Evolutionary conservation across 1,284 basidiomycete genomes (phyloP).

Genomic region (Boletellus deceptivus): DNA sequence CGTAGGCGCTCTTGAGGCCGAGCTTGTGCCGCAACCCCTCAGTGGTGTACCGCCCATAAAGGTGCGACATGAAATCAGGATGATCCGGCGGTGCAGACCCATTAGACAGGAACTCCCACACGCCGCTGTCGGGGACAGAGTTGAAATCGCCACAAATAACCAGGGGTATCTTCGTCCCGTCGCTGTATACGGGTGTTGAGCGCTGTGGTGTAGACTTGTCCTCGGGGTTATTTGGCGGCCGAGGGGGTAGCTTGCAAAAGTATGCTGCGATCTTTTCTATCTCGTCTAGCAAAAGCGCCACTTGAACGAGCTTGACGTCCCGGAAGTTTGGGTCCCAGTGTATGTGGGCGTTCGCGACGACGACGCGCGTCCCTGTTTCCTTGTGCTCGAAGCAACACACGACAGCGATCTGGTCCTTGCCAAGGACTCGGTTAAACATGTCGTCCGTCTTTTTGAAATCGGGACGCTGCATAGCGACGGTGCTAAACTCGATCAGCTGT

Average conservation of each 20-base stretch:
- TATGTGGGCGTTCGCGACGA: slow-evolving; percentile 91
- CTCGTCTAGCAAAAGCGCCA: slow-evolving; percentile 90
- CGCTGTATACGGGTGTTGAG: slow-evolving; percentile 68
- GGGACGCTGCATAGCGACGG: slow-evolving; percentile 87
- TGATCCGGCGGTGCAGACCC: slow-evolving; percentile 77
- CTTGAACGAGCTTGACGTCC: slow-evolving; percentile 98
- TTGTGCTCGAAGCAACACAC: slow-evolving; percentile 87
- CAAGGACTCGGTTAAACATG: slow-evolving; percentile 98
- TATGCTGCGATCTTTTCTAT: slow-evolving; percentile 84
- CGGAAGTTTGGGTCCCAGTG: slow-evolving; percentile 92
- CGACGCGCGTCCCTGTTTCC: slow-evolving; percentile 81
- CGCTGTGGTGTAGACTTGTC: slow-evolving; percentile 39
- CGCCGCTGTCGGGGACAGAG: slow-evolving; percentile 82
- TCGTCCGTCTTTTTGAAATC: slow-evolving; percentile 99
- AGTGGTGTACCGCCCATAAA: slow-evolving; percentile 91
- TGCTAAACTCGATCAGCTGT: slow-evolving; percentile 92
- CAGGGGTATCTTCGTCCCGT: slow-evolving; percentile 87
- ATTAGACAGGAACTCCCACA: slow-evolving; percentile 87
- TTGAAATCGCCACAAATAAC: slow-evolving; percentile 97
- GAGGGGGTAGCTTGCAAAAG: slow-evolving; percentile 84
- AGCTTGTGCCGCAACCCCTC: slow-evolving; percentile 83
- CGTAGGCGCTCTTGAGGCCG: slow-evolving; percentile 84
- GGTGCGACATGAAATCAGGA: slow-evolving; percentile 89
- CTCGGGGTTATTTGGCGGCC: slow-evolving; percentile 39
- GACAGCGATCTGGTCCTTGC: slow-evolving; percentile 93